A percentile compares a stretch with the other conserved stretches of the same genome.
Conservation (phyloP, 345 rosid species). For the Eucalyptus shirleyi region DNA sequence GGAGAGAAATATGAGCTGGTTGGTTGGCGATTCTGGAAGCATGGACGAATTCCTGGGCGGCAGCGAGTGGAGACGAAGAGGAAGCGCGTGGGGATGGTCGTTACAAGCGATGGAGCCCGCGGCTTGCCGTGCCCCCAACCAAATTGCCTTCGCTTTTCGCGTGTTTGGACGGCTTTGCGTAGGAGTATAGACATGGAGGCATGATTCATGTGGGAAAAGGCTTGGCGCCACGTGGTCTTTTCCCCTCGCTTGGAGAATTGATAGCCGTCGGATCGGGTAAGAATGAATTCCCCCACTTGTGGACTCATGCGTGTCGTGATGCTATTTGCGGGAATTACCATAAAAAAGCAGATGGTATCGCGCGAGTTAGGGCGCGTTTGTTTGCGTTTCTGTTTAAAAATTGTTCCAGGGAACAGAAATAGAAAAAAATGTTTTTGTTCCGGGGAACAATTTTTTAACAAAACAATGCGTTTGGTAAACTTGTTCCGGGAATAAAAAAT, state of each 20-base stretch:
- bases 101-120: background rate
- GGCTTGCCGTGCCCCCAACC: background rate
- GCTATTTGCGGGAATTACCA: background rate
- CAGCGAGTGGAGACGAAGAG: no score
- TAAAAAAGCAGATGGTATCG: accelerated
- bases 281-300: background rate
- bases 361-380: background rate
- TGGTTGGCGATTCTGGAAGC: background rate
- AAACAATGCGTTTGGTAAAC: no score
- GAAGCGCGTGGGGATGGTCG: background rate
- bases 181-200: background rate
- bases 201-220: background rate
- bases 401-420: no score
- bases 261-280: background rate
- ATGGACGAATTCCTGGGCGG: background rate
- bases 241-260: background rate
- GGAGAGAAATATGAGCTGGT: accelerated
- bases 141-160: background rate
- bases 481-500: no score
- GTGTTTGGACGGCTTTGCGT: background rate
- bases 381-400: no score
- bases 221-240: background rate
- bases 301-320: accelerated
- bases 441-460: no score
- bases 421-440: no score